phyloP scores from a whole-genome alignment of 371 early-diverging fungal genomes.

The Apophysomyces elegans region DNA sequence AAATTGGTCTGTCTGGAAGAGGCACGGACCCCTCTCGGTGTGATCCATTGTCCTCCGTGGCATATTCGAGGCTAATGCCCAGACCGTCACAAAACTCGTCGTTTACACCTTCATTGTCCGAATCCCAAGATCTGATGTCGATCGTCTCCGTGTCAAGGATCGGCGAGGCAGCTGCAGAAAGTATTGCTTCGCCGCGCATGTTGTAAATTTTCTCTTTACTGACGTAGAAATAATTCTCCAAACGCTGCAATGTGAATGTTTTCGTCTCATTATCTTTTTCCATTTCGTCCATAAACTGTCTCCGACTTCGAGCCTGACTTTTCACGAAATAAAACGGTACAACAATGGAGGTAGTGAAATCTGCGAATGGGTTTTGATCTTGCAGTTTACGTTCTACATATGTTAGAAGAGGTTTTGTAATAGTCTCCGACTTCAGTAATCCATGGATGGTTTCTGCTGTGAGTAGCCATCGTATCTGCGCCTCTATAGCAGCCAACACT shows the following conservation, averaged over 20 bases:
- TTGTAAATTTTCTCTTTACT: constrained; percentile 49
- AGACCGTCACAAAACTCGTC: constrained; percentile 44
- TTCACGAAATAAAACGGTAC: constrained; percentile 66
- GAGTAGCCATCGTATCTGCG: constrained; percentile 63
- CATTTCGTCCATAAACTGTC: constrained; percentile 63
- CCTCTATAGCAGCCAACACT: constrained; percentile 65
- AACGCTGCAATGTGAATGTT: constrained; percentile 43
- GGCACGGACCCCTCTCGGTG: background rate
- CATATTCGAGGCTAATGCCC: constrained; percentile 35
- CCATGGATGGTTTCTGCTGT: constrained; percentile 79
- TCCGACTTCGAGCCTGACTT: constrained; percentile 38
- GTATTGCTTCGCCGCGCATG: constrained; percentile 29
- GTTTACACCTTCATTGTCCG: constrained; percentile 4
- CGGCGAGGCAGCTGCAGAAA: constrained; percentile 29
- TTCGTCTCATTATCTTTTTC: constrained; percentile 35
- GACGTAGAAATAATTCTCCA: constrained; percentile 64
- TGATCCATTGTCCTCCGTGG: background rate
- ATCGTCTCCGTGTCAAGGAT: background rate
- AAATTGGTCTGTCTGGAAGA: constrained; percentile 38
- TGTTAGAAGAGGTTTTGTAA: constrained; percentile 54
- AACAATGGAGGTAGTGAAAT: constrained; percentile 56
- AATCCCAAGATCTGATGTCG: background rate
- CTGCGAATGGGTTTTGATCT: constrained; percentile 49
- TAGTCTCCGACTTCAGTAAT: constrained; percentile 54
- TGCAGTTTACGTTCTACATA: constrained; percentile 61